A percentile compares a stretch with the other conserved stretches of the same genome.
Conservation (phyloP, 2,329 filamentous ascomycete species). For the Ceratocystis papillata region DNA sequence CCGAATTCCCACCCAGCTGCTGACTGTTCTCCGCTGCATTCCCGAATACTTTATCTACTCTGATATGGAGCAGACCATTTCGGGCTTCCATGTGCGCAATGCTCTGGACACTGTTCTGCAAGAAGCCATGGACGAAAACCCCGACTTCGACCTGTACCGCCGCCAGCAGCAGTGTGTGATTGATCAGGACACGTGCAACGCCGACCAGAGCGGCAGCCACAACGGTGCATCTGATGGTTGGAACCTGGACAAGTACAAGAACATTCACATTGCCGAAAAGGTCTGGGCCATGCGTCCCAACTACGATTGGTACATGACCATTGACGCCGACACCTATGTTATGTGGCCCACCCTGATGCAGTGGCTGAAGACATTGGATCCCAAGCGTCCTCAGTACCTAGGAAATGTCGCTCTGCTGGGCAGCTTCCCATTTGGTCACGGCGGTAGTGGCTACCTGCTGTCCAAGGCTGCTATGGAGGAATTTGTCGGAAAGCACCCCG, state of each 20-base stretch:
- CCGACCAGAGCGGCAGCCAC: slow-evolving; percentile 27
- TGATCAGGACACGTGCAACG: slow-evolving; percentile 38
- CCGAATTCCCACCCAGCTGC: slow-evolving; percentile 44
- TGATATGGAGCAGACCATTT: slow-evolving; percentile 43
- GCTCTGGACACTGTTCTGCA: slow-evolving; percentile 38
- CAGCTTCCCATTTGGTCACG: slow-evolving; percentile 42
- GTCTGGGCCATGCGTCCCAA: slow-evolving; percentile 40
- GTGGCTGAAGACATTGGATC: slow-evolving; percentile 39
- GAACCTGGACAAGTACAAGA: slow-evolving; percentile 53
- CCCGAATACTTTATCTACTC: slow-evolving; percentile 47
- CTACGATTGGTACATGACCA: slow-evolving; percentile 50
- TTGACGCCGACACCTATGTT: slow-evolving; percentile 50
- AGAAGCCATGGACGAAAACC: slow-evolving; percentile 36
- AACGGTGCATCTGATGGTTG: slow-evolving; percentile 35
- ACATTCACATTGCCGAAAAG: slow-evolving; percentile 49
- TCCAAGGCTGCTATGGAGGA: slow-evolving; percentile 43
- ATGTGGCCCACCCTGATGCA: slow-evolving; percentile 42
- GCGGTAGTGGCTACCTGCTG: slow-evolving; percentile 45
- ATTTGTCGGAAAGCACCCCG: slow-evolving; percentile 35
- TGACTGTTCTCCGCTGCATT: slow-evolving; percentile 42
- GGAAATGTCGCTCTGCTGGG: slow-evolving; percentile 39
- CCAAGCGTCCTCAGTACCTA: slow-evolving; percentile 38
- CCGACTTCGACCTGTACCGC: slow-evolving; percentile 42
- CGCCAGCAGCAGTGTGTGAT: slow-evolving; percentile 38
- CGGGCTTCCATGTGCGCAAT: slow-evolving; percentile 37